phyloP scores from a whole-genome alignment of 73 alveolate genomes.

The Stentor roeselii region DNA sequence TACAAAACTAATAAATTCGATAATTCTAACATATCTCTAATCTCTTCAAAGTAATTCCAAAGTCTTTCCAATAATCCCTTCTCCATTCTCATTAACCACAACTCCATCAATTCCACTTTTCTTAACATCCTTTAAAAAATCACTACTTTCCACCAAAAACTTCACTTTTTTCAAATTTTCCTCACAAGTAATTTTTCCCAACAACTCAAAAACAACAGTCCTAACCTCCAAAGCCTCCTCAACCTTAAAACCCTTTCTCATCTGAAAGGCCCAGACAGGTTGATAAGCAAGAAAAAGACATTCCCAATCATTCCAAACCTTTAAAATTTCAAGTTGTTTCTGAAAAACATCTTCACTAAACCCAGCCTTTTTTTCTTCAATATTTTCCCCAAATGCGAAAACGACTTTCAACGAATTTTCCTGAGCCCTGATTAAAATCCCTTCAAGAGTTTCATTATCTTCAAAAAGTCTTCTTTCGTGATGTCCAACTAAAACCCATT shows the following conservation, averaged over 20 bases:
- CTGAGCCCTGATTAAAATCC: not conserved
- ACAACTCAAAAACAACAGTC: too few species aligned
- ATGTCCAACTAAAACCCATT: conserved; percentile 77
- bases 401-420: not conserved
- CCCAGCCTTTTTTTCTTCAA: not conserved
- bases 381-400: not conserved
- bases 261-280: not conserved
- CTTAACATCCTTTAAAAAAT: too few species aligned
- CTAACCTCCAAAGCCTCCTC: not conserved
- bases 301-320: not conserved
- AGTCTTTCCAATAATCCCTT: too few species aligned
- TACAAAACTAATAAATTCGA: too few species aligned
- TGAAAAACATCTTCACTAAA: not conserved
- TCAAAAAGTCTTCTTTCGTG: conserved; percentile 76
- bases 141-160: too few species aligned
- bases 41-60: too few species aligned
- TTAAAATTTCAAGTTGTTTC: not conserved
- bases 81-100: too few species aligned
- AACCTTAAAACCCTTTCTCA: not conserved
- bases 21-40: too few species aligned
- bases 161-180: too few species aligned
- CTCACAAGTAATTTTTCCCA: too few species aligned
- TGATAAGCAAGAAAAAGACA: not conserved
- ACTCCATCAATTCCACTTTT: too few species aligned
- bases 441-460: conserved; percentile 41